phyloP scores from a whole-genome alignment of 192 early-diverging fungal genomes.

The Spizellomyces sp. region DNA sequence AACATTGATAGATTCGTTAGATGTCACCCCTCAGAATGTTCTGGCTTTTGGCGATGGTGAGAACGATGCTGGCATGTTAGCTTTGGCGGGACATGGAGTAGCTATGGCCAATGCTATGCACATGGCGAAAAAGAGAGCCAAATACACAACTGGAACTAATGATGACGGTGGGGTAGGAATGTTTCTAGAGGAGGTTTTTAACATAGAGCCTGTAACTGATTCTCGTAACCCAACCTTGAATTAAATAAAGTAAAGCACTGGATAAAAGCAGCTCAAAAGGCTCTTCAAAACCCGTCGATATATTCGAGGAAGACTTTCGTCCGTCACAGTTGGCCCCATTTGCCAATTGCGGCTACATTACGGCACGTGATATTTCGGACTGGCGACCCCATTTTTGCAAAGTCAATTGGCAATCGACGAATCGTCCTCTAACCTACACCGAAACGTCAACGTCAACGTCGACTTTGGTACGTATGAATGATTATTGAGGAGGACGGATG shows the following conservation, averaged over 20 bases:
- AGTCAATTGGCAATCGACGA: background rate
- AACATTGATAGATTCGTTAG: background rate
- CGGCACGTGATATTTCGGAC: background rate
- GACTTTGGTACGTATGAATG: too few species aligned
- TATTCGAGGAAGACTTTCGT: too few species aligned
- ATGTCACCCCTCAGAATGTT: conserved; percentile 15
- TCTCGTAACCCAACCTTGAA: background rate
- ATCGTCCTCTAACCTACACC: too few species aligned
- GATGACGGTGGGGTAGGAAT: conserved; percentile 24
- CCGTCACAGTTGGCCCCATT: too few species aligned
- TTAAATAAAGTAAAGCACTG: too few species aligned
- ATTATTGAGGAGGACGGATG: too few species aligned
- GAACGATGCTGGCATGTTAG: conserved; percentile 26
- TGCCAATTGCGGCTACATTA: background rate
- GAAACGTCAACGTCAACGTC: too few species aligned
- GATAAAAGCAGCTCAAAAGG: too few species aligned
- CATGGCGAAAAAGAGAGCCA: background rate
- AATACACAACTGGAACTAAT: background rate
- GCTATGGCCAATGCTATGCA: conserved; percentile 22
- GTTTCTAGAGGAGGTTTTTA: conserved; percentile 18
- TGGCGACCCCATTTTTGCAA: conserved; percentile 2
- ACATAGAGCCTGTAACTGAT: background rate
- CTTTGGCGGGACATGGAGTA: conserved; percentile 11
- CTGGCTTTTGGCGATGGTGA: conserved; percentile 30
- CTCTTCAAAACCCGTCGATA: too few species aligned